A percentile compares a stretch with the other conserved stretches of the same genome.
These are phyloP conservation scores for Fusarium goolgardi DNA, from an alignment of 2,329 filamentous ascomycete genomes.

Conservation along the genomic window DNA sequence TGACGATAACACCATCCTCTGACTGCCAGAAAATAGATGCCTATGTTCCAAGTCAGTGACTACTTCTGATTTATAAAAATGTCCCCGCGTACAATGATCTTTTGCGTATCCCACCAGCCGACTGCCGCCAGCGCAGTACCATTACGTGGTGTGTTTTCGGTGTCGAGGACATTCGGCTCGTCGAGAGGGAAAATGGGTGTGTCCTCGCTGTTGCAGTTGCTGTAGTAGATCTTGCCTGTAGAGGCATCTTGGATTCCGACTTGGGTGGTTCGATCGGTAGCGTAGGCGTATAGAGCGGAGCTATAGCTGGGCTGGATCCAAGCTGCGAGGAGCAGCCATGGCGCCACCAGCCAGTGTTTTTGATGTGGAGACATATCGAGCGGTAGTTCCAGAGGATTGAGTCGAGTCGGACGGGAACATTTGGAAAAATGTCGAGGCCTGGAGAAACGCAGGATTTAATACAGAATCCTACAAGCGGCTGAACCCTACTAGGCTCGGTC, in stretches of 20 bases:
- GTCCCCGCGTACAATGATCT: not conserved
- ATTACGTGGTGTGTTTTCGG: slow-evolving; percentile 1
- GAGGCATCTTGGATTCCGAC: slow-evolving; percentile 3
- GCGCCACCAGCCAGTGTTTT: not conserved
- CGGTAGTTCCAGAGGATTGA: not conserved
- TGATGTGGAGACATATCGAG: slow-evolving; percentile 3
- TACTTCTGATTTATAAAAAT: not conserved
- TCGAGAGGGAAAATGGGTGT: slow-evolving; percentile 6
- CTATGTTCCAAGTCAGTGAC: not conserved
- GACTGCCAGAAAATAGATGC: slow-evolving; percentile 9
- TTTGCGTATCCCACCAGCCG: slow-evolving; percentile 4
- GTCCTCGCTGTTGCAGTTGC: slow-evolving; percentile 4
- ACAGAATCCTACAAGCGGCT: not conserved
- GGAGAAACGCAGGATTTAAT: slow-evolving; percentile 1
- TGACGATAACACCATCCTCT: not conserved
- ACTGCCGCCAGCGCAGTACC: slow-evolving; percentile 2
- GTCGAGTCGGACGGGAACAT: not conserved
- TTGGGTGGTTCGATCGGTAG: slow-evolving; percentile 6
- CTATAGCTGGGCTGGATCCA: slow-evolving; percentile 1
- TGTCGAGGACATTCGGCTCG: slow-evolving; percentile 4
- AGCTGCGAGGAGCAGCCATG: slow-evolving; percentile 1
- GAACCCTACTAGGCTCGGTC: not conserved
- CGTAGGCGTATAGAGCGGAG: not conserved
- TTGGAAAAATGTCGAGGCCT: not conserved
- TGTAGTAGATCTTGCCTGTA: slow-evolving; percentile 4